These are phyloP conservation scores for Populus deltoides DNA, from an alignment of 345 rosid species.

Conservation along the genomic window DNA sequence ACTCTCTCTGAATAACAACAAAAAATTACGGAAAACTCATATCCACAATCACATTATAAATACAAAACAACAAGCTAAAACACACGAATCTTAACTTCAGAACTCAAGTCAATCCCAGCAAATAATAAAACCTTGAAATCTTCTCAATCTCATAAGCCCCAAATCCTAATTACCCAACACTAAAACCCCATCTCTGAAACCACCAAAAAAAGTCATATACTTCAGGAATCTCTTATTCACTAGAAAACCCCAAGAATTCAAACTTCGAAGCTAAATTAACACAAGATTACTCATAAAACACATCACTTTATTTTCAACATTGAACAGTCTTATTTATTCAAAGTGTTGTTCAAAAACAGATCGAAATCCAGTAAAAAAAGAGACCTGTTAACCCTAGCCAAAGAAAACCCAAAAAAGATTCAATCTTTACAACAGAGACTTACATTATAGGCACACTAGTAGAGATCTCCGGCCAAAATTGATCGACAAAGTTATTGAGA, in stretches of 20 bases:
- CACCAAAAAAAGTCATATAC: not conserved
- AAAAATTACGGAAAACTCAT: not conserved
- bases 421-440: not conserved
- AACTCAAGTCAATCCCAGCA: not conserved
- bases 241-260: not conserved
- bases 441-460: constrained; percentile 97
- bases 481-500: constrained; percentile 85
- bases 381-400: not conserved
- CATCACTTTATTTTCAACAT: not conserved
- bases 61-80: not conserved
- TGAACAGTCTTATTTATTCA: not conserved
- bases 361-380: not conserved
- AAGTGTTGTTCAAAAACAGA: not conserved
- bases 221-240: not conserved
- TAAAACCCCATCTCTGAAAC: not conserved
- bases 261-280: not conserved
- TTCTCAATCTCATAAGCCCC: not conserved
- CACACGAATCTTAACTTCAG: not conserved
- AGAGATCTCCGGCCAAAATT: constrained; percentile 99
- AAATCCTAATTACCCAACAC: not conserved
- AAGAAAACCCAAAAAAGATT: constrained; percentile 12
- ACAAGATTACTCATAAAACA: not conserved
- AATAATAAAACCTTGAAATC: not conserved
- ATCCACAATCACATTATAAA: not conserved
- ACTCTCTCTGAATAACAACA: constrained; percentile 60